Evolutionary conservation across 805 yeast species (phyloP).

Genomic region (Zygotorulaspora danielsina): DNA sequence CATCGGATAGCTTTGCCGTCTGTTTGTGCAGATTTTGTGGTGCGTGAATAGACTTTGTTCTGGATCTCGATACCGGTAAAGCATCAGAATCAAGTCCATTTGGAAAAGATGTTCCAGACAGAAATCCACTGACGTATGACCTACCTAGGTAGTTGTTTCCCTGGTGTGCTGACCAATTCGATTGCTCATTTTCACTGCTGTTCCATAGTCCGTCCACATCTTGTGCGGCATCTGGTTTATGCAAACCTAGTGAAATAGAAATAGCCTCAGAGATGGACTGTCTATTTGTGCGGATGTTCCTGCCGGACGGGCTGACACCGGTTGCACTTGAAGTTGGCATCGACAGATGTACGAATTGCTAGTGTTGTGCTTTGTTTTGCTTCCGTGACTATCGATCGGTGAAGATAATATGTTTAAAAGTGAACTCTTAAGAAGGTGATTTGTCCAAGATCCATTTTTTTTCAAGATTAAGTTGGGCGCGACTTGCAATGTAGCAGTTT

Average conservation of each 20-base stretch:
- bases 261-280: constrained; percentile 30
- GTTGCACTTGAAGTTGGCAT: neutral
- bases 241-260: constrained; percentile 32
- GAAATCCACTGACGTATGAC: constrained; percentile 30
- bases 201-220: constrained; percentile 4
- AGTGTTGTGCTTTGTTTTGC: too few relatives aligned
- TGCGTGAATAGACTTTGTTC: constrained; percentile 25
- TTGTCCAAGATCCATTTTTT: too few relatives aligned
- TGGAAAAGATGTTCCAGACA: constrained; percentile 20
- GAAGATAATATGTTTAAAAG: too few relatives aligned
- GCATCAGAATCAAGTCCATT: constrained; percentile 9
- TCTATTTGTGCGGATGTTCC: constrained; percentile 8
- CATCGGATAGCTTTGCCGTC: constrained; percentile 34
- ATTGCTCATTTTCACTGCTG: constrained; percentile 4
- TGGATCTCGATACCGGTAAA: constrained; percentile 15
- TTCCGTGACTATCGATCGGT: too few relatives aligned
- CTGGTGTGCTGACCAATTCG: constrained; percentile 8
- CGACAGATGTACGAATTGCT: too few relatives aligned
- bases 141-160: constrained; percentile 26
- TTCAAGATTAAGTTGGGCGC: too few relatives aligned
- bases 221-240: constrained; percentile 14
- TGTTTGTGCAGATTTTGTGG: constrained; percentile 30
- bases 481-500: too few relatives aligned
- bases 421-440: too few relatives aligned
- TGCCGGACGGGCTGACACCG: constrained; percentile 1